These are phyloP conservation scores for Diutina neorugosa DNA, from an alignment of 1,139 yeast species.

Conservation along the genomic window DNA sequence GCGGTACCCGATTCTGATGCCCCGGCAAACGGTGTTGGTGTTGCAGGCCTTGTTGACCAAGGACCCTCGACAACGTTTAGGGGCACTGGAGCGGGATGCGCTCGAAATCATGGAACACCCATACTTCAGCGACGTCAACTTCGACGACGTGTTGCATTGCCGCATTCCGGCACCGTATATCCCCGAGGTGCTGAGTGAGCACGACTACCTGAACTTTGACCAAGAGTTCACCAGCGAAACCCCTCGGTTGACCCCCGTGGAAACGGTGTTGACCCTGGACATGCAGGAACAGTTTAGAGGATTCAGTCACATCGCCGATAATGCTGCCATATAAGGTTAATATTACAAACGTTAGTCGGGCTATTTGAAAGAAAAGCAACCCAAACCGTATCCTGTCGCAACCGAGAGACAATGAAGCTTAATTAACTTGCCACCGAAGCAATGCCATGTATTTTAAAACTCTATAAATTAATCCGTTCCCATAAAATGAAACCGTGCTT, in stretches of 20 bases:
- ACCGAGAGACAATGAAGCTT: too few species aligned
- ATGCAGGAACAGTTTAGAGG: constrained; percentile 98
- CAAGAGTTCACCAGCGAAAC: constrained; percentile 91
- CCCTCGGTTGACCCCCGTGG: constrained; percentile 91
- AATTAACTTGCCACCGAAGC: too few species aligned
- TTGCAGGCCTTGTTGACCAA: constrained; percentile 83
- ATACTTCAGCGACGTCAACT: constrained; percentile 79
- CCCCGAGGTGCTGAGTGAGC: constrained; percentile 73
- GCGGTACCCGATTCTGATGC: constrained; percentile 95
- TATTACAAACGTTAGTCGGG: not conserved
- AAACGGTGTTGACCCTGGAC: constrained; percentile 70
- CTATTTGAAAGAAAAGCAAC: too few species aligned
- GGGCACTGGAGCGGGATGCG: constrained; percentile 83
- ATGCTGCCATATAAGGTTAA: not conserved
- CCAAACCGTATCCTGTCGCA: too few species aligned
- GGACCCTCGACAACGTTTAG: constrained; percentile 75
- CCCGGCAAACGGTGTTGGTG: constrained; percentile 89
- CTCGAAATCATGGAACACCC: constrained; percentile 91
- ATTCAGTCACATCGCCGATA: constrained; percentile 74
- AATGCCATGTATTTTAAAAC: not conserved
- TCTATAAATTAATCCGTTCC: not conserved
- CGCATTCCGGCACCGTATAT: constrained; percentile 76
- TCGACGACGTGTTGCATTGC: constrained; percentile 70
- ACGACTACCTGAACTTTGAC: constrained; percentile 89
- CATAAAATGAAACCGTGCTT: not conserved